A percentile compares a stretch with the other conserved stretches of the same genome.
Evolutionary conservation across 2,329 filamentous ascomycete genomes (phyloP).

Genomic region (Penicillium oxalicum): DNA sequence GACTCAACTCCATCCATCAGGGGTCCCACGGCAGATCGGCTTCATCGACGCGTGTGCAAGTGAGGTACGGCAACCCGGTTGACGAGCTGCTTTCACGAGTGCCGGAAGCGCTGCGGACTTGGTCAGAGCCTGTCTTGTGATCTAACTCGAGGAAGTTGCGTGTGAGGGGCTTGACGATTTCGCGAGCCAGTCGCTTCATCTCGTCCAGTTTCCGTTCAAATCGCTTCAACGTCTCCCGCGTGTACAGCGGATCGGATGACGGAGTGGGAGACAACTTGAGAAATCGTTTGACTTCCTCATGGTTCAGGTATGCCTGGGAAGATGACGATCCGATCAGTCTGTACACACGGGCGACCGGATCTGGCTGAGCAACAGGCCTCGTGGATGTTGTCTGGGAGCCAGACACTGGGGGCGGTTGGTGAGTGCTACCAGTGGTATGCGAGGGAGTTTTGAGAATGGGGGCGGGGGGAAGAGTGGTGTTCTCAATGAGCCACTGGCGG

Average conservation of each 20-base stretch:
- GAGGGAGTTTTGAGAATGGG: conserved; percentile 40
- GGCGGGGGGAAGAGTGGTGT: conserved; percentile 66
- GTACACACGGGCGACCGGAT: conserved; percentile 62
- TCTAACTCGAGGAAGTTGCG: conserved; percentile 79
- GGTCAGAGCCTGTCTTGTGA: conserved; percentile 40
- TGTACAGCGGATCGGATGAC: conserved; percentile 62
- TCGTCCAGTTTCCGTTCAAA: conserved; percentile 88
- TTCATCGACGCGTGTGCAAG: conserved; percentile 58
- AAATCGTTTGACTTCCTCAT: conserved; percentile 87
- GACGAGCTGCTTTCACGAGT: conserved; percentile 33
- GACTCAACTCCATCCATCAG: not conserved
- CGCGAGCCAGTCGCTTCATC: conserved; percentile 74
- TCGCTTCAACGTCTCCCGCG: conserved; percentile 72
- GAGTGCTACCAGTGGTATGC: conserved; percentile 4
- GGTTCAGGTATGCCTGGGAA: conserved; percentile 61
- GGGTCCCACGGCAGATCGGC: conserved; percentile 56
- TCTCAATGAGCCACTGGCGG: conserved; percentile 87
- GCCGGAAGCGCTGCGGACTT: conserved; percentile 13
- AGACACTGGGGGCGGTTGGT: conserved; percentile 3
- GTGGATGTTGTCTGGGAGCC: conserved; percentile 19
- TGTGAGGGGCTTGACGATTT: conserved; percentile 80
- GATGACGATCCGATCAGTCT: conserved; percentile 63
- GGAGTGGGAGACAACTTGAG: conserved; percentile 65
- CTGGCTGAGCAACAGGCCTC: conserved; percentile 21
- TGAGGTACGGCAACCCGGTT: conserved; percentile 55